Evolutionary conservation across 2,329 filamentous ascomycete species (phyloP).

Genomic region (Botrytis squamosa): DNA sequence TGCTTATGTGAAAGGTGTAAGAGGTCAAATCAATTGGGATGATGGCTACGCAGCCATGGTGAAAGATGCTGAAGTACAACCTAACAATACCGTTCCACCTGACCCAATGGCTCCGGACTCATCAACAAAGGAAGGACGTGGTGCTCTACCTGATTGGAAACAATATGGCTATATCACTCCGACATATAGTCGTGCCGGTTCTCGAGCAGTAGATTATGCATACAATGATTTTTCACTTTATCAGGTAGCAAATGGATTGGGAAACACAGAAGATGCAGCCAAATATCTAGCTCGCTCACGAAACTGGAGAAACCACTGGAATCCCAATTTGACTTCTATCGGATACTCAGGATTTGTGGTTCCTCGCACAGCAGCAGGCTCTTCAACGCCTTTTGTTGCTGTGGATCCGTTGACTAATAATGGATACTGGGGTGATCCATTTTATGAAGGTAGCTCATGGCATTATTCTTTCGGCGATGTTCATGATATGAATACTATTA

Average conservation of each 20-base stretch:
- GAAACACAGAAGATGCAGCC: not conserved
- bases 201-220: constrained; percentile 64
- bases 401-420: constrained; percentile 50
- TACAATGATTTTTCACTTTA: constrained; percentile 67
- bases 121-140: constrained; percentile 65
- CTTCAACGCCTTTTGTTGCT: constrained; percentile 40
- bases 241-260: constrained; percentile 56
- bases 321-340: constrained; percentile 54
- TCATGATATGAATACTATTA: constrained; percentile 52
- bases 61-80: constrained; percentile 63
- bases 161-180: constrained; percentile 63
- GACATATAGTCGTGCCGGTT: constrained; percentile 60
- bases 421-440: constrained; percentile 54
- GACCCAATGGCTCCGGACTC: constrained; percentile 53
- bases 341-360: constrained; percentile 68
- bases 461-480: constrained; percentile 54
- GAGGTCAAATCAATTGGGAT: constrained; percentile 61
- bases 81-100: constrained; percentile 57
- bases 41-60: constrained; percentile 62
- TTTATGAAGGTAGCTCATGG: constrained; percentile 53
- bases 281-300: constrained; percentile 42
- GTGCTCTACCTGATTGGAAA: constrained; percentile 69
- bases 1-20: constrained; percentile 66
- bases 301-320: constrained; percentile 74
- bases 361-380: constrained; percentile 50